Percentiles rank a stretch among this genome's conserved stretches.
Evolutionary conservation across 179 eudicot species (phyloP).

Genomic region (Vitellaria paradoxa): DNA sequence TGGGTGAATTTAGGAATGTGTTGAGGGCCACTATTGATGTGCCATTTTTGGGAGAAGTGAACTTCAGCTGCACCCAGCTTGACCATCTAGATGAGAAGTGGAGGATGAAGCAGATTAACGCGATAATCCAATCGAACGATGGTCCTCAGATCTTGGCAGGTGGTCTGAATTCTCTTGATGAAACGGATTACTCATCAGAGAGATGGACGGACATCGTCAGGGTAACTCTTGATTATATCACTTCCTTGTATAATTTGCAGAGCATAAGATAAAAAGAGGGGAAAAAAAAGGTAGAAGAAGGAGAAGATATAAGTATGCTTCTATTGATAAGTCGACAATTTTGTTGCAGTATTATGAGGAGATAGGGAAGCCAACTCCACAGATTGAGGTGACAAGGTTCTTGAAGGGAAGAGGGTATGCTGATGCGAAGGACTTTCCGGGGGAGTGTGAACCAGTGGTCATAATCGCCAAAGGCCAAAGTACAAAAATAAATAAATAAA

Average conservation of each 20-base stretch:
- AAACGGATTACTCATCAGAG: slow-evolving; percentile 77
- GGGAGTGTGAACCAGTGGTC: slow-evolving; percentile 89
- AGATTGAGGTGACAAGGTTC: slow-evolving; percentile 64
- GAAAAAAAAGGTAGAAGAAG: no score
- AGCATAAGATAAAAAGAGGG: no score
- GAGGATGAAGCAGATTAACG: slow-evolving; percentile 92
- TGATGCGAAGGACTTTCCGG: slow-evolving; percentile 77
- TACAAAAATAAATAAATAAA: slow-evolving; percentile 26
- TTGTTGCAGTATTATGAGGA: slow-evolving; percentile 75
- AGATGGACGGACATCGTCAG: slow-evolving; percentile 87
- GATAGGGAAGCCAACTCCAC: slow-evolving; percentile 86
- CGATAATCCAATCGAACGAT: slow-evolving; percentile 68
- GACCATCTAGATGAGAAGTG: slow-evolving; percentile 91
- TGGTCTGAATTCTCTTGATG: slow-evolving; percentile 82
- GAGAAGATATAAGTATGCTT: background rate
- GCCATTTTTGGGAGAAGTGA: slow-evolving; percentile 77
- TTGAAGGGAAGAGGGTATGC: slow-evolving; percentile 60
- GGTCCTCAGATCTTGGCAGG: slow-evolving; percentile 89
- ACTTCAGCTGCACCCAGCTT: slow-evolving; percentile 80
- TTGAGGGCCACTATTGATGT: slow-evolving; percentile 82
- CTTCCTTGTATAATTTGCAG: no score
- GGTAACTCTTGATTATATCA: slow-evolving; percentile 33
- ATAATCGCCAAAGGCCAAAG: slow-evolving; percentile 97
- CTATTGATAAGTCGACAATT: background rate
- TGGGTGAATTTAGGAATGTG: slow-evolving; percentile 54